Conservation (phyloP, 2,329 filamentous ascomycete genomes). For the Fusarium armeniacum region DNA sequence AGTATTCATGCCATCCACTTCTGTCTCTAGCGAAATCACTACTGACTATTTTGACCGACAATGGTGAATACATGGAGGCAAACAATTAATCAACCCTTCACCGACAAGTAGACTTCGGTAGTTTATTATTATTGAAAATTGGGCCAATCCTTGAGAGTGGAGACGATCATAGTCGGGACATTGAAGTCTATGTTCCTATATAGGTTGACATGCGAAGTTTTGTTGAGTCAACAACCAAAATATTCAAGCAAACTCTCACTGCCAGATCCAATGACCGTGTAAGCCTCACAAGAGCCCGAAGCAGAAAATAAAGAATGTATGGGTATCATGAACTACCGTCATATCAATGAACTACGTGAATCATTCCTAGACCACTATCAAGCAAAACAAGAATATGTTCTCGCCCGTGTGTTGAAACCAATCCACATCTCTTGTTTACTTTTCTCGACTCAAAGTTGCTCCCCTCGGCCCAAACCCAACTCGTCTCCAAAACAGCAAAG, state of each 20-base stretch:
- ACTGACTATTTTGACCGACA: too few relatives aligned
- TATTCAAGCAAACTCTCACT: neutral
- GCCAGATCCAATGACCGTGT: neutral
- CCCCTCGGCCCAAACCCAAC: neutral
- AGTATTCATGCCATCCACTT: conserved; percentile 10
- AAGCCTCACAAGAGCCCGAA: neutral
- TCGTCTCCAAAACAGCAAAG: conserved; percentile 5
- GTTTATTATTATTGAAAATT: neutral
- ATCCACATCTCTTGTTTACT: conserved; percentile 15
- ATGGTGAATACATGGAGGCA: too few relatives aligned
- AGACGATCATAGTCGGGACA: neutral
- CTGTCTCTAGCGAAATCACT: conserved; percentile 12
- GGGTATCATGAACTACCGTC: conserved; percentile 50
- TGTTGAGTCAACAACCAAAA: neutral
- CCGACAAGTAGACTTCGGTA: neutral
- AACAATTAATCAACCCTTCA: neutral
- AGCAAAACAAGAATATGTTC: conserved; percentile 24
- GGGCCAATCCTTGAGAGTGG: neutral
- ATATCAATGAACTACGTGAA: conserved; percentile 47
- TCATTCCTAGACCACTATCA: conserved; percentile 43
- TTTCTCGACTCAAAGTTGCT: conserved; percentile 7
- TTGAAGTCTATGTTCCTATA: neutral
- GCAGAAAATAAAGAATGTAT: conserved; percentile 33
- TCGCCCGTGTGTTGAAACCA: conserved; percentile 8
- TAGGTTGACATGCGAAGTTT: neutral